Evolutionary conservation across 208 protist species (phyloP), one percentile per base, ranked within the genome.

Genomic region (Herpetomonas muscarum): DNA sequence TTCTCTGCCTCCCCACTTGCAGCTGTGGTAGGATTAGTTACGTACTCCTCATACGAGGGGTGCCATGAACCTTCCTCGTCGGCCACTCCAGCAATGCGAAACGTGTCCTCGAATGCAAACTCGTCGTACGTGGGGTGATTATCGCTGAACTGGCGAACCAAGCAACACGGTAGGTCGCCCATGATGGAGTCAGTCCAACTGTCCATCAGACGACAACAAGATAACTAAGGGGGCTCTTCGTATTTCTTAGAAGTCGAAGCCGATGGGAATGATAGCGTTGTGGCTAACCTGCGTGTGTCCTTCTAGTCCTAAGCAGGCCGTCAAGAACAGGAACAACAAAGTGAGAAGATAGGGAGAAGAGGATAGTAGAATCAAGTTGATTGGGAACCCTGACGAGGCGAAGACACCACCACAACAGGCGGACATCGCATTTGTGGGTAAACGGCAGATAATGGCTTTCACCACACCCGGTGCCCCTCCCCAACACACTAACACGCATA

Each of bases 311-410:
- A n/a, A n/a, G n/a, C n/a, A n/a, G n/a, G n/a, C n/a, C n/a, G n/a
- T n/a, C 15, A 42, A n/a, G 37, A 65, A 26, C 22, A 52, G 21
- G 15, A 67, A 58, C 24, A 39, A 21, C 19, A 57, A 60, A 39
- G 29, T 22, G 46, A 52, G 22, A 9, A 45, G 28, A 66, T 13
- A 9, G 26, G 25, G 41, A 58, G 31, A 22, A 36, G 24, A 66
- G 19, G 19, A 25, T 25, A 57, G 32, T 41, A 26, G 2, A 59
- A 47, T 37, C 36, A 47, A 19, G n/a, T 6, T 48, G 13, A 15
- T 45, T 56, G 32, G 52, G 44, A 58, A 42, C n/a, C 9, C 6
- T 58, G 48, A 50, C 47, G 50, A 47, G 47, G 13, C 19, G 34
- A 42, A 42, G 19, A 55, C 19, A 37, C 0, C 25, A 28, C 13